Evolutionary conservation across 257 asterid genomes (phyloP).

Genomic region (Perilla frutescens): DNA sequence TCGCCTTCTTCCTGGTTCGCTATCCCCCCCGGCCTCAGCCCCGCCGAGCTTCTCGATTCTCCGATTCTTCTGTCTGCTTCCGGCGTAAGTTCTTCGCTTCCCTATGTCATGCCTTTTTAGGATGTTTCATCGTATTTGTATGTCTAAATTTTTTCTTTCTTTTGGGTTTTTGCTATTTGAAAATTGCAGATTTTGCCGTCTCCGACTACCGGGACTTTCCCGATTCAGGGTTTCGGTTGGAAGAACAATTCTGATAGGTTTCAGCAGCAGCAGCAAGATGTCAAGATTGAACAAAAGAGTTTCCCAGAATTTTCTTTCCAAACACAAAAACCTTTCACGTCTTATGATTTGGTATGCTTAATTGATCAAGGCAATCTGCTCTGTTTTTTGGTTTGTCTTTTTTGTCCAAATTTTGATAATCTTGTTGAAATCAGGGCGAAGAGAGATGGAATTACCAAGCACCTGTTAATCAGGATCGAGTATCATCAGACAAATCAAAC

Average conservation of each 20-base stretch:
- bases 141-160: not conserved
- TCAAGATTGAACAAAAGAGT: conserved; percentile 51
- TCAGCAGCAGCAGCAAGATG: conserved; percentile 32
- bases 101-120: not conserved
- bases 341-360: conserved; percentile 32
- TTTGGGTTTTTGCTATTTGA: not conserved
- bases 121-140: not conserved
- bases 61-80: conserved; percentile 72
- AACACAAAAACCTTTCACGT: conserved; percentile 41
- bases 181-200: conserved; percentile 81
- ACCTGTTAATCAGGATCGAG: conserved; percentile 40
- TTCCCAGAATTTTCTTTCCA: conserved; percentile 70
- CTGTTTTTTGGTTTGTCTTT: not conserved
- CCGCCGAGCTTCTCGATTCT: conserved; percentile 80
- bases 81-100: conserved; percentile 43
- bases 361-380: conserved; percentile 12
- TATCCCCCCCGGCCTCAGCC: conserved; percentile 83
- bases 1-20: conserved; percentile 87
- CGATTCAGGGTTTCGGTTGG: conserved; percentile 60
- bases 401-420: not conserved
- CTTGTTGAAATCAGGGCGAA: conserved; percentile 46
- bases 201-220: conserved; percentile 85
- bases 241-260: conserved; percentile 37
- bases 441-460: conserved; percentile 54
- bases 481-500: conserved; percentile 33